A percentile compares a stretch with the other conserved stretches of the same genome.
phyloP scores from a whole-genome alignment of 2,329 filamentous ascomycete genomes.

The Didymella arachidicola region DNA sequence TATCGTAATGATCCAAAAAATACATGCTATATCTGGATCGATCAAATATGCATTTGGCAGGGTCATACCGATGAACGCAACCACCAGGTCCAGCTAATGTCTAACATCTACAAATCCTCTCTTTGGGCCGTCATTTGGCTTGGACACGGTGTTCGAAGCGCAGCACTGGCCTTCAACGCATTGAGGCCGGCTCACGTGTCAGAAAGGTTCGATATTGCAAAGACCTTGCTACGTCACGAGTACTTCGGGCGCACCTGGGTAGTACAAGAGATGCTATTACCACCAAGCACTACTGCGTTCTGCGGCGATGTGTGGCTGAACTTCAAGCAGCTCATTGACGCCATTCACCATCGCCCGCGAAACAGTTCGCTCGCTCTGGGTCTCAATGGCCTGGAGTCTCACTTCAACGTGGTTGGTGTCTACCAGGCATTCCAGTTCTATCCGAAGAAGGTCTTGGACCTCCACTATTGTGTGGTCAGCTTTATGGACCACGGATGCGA shows the following conservation, averaged over 20 bases:
- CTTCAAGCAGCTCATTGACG: background rate
- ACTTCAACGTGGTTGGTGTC: background rate
- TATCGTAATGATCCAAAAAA: background rate
- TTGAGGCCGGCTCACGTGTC: background rate
- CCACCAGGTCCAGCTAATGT: slow-evolving; percentile 4
- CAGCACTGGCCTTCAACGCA: background rate
- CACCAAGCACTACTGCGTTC: background rate
- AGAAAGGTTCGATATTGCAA: background rate
- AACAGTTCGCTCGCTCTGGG: background rate
- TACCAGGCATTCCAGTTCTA: background rate
- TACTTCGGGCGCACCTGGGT: background rate
- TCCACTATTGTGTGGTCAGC: background rate
- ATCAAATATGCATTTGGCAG: slow-evolving; percentile 2
- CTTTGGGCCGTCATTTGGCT: background rate
- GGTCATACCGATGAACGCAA: background rate
- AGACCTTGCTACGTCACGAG: background rate
- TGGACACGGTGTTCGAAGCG: background rate
- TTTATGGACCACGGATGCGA: background rate
- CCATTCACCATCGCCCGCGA: background rate
- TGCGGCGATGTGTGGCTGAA: background rate
- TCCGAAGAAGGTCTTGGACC: background rate
- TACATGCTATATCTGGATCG: background rate
- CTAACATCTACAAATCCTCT: background rate
- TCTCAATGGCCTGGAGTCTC: background rate
- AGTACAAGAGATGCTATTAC: background rate